Percentiles rank a stretch among this genome's conserved stretches.
phyloP scores from a whole-genome alignment of 2,329 filamentous ascomycete genomes.

The Sporothrix schenckii region DNA sequence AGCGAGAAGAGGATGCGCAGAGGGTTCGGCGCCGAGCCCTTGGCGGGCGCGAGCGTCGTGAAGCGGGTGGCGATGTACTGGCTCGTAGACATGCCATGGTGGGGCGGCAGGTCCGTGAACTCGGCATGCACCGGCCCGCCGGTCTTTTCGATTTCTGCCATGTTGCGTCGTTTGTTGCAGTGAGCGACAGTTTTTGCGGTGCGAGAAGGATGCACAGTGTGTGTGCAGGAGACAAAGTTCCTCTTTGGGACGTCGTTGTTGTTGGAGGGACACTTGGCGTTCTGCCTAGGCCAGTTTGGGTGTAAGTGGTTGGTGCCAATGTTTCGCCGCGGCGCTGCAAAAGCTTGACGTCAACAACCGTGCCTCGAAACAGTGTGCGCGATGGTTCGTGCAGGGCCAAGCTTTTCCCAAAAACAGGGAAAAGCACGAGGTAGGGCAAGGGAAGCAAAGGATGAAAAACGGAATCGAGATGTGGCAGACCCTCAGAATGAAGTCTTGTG shows the following conservation, averaged over 20 bases:
- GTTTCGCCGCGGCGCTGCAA: not conserved
- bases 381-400: not conserved
- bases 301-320: constrained; percentile 31
- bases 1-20: constrained; percentile 68
- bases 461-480: not conserved
- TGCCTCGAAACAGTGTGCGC: not conserved
- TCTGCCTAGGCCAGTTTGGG: constrained; percentile 26
- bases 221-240: not conserved
- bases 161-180: constrained; percentile 5
- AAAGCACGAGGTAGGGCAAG: not conserved
- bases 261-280: not conserved
- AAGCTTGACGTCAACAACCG: constrained; percentile 21
- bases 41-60: constrained; percentile 57
- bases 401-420: not conserved
- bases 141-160: constrained; percentile 37
- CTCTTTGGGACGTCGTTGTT: constrained; percentile 12
- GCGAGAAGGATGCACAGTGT: not conserved
- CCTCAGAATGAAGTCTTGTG: not conserved
- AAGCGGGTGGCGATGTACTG: constrained; percentile 57
- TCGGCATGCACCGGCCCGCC: constrained; percentile 18
- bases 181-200: not conserved
- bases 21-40: constrained; percentile 68
- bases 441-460: not conserved
- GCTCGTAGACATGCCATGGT: constrained; percentile 54
- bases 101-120: constrained; percentile 45